Conservation (phyloP, 2,329 filamentous ascomycete genomes). For the Plectosphaerella sp. region DNA sequence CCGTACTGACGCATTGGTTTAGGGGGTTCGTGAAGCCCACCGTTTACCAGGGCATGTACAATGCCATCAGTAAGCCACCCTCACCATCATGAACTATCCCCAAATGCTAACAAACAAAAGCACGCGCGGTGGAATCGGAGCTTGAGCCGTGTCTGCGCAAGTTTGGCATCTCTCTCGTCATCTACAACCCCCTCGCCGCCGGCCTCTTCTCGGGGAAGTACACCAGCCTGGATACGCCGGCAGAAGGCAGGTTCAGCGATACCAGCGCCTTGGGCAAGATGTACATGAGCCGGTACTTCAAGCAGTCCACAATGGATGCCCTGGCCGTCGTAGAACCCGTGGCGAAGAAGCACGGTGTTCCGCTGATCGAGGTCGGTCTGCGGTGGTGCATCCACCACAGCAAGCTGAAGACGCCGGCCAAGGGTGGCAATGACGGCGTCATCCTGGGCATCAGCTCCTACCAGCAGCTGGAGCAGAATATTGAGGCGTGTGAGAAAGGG, state of each 20-base stretch:
- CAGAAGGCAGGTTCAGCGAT: slow-evolving; percentile 19
- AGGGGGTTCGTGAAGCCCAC: slow-evolving; percentile 66
- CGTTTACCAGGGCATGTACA: slow-evolving; percentile 73
- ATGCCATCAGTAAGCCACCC: slow-evolving; percentile 27
- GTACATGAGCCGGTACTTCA: slow-evolving; percentile 48
- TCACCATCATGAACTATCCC: slow-evolving; percentile 16
- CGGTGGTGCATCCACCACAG: slow-evolving; percentile 68
- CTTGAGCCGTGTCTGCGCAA: slow-evolving; percentile 60
- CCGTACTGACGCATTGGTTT: too few relatives aligned
- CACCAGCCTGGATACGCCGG: slow-evolving; percentile 17
- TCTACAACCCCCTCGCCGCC: slow-evolving; percentile 70
- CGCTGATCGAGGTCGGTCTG: slow-evolving; percentile 62
- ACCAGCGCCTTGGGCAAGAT: not conserved
- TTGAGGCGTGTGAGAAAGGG: slow-evolving; percentile 49
- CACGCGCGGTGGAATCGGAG: slow-evolving; percentile 59
- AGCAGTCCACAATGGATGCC: slow-evolving; percentile 51
- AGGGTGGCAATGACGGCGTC: slow-evolving; percentile 38
- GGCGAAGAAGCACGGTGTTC: slow-evolving; percentile 58
- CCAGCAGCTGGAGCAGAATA: slow-evolving; percentile 44
- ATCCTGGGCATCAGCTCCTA: slow-evolving; percentile 46
- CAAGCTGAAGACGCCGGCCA: slow-evolving; percentile 24
- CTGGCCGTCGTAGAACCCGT: slow-evolving; percentile 59
- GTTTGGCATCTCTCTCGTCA: slow-evolving; percentile 64
- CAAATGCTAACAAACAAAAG: too few relatives aligned
- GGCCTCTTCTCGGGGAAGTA: slow-evolving; percentile 64